Evolutionary conservation across 169 alveolate species (phyloP).

Genomic region (Plasmodium chabaudi): DNA sequence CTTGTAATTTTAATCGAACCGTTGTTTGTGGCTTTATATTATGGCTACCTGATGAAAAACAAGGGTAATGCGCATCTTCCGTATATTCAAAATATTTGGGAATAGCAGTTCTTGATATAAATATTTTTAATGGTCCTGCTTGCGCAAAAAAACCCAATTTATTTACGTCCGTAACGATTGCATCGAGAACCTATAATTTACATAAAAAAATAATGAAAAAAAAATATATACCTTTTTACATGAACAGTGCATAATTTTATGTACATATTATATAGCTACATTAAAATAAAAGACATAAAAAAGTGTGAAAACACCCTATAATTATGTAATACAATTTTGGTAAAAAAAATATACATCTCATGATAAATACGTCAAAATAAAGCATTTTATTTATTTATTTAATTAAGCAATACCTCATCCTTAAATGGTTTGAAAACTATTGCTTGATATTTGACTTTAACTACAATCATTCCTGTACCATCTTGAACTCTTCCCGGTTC

Average conservation of each 20-base stretch:
- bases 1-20: constrained; percentile 91
- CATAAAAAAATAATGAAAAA: not conserved
- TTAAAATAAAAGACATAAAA: not conserved
- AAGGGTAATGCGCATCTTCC: constrained; percentile 89
- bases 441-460: constrained; percentile 92
- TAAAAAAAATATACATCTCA: too few species aligned
- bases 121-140: constrained; percentile 94
- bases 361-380: too few species aligned
- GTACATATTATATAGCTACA: not conserved
- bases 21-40: constrained; percentile 89
- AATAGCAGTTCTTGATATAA: constrained; percentile 91
- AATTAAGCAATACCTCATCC: constrained; percentile 87
- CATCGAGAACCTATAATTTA: constrained; percentile 88
- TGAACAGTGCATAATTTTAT: not conserved
- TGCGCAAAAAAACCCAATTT: constrained; percentile 92
- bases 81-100: constrained; percentile 90
- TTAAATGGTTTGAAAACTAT: constrained; percentile 92
- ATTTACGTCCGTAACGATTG: constrained; percentile 92
- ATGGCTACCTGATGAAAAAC: constrained; percentile 89
- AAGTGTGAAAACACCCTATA: too few species aligned
- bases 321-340: too few species aligned
- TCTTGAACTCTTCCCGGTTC: constrained; percentile 94
- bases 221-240: not conserved
- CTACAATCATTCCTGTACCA: constrained; percentile 93
- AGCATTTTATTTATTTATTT: too few species aligned